phyloP scores from a whole-genome alignment of 495 filamentous ascomycete species.

The Wilcoxina mikolae region DNA sequence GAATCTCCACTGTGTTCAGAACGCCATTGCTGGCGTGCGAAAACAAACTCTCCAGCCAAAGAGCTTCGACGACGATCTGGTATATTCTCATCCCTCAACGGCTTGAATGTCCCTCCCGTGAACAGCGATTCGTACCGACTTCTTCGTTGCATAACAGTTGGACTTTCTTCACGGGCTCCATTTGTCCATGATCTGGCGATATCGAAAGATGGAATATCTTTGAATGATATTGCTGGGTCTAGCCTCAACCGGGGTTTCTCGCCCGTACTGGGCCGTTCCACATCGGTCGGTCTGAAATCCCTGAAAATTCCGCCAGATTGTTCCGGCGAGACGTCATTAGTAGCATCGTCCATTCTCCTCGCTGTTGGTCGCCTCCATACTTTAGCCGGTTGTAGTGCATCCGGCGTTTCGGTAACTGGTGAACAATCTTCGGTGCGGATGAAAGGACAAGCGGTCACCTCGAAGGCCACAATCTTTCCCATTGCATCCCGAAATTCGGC shows the following conservation, averaged over 20 bases:
- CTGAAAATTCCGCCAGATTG: background rate
- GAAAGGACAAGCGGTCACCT: conserved; percentile 24
- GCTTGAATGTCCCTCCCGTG: background rate
- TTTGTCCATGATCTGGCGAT: background rate
- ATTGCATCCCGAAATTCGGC: conserved; percentile 21
- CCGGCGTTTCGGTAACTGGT: conserved; percentile 10
- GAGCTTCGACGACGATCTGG: background rate
- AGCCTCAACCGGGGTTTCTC: background rate
- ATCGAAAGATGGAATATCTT: background rate
- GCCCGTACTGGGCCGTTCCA: background rate
- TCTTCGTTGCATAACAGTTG: background rate
- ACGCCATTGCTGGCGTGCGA: background rate
- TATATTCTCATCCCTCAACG: background rate
- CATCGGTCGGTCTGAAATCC: background rate
- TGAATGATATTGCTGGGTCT: background rate
- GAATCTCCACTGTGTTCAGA: no score
- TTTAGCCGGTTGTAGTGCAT: conserved; percentile 16
- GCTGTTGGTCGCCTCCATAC: conserved; percentile 23
- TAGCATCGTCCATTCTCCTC: background rate
- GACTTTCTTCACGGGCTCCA: background rate
- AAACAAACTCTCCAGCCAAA: background rate
- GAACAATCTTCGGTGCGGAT: conserved; percentile 13
- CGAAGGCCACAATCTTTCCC: conserved; percentile 22
- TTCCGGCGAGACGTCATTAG: background rate
- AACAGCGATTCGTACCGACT: background rate